Base-by-base conservation (phyloP, 2,329 filamentous ascomycete species). In the Diatrype stigma region DNA sequence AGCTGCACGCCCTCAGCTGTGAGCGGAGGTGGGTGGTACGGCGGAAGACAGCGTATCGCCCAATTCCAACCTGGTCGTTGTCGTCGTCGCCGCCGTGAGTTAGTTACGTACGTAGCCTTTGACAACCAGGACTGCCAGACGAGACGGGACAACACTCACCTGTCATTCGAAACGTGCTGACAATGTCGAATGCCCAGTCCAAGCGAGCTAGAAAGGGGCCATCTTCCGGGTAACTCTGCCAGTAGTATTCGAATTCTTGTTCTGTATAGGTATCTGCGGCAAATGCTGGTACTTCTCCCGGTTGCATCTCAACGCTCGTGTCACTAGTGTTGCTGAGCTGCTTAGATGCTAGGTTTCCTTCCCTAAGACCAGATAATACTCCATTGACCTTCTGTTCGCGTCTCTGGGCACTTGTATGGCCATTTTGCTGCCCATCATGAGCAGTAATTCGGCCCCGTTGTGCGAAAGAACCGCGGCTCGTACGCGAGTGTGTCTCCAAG, bases 221-320 rank as follows among this genome's bases (percentile, higher is more conserved):
- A 3, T 76, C 63, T 3, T 72, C 70, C 0, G 82, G 83, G 56
- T 78, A 86, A 1, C 73, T 66, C 61, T 86, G 76, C 83, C 83
- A 86, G 59, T 78, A 76, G 50, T 84, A 84, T 51, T 80, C 73
- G 44, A 69, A 69, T 5, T 68, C 65, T 17, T 69, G 60, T 0
- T 63, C 57, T 2, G 44, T 51, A 19, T 21, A 19, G 5, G 21
- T 26, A n/a, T 23, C 22, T 7, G 40, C 12, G 26, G 12, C 40
- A 11, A 12, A 12, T 19, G 22, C 22, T 5, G 19, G 16, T 16
- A 10, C 17, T 5, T 10, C 26, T 12, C 17, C 3, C n/a, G 21
- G 16, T 19, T 22, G 34, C 6, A 8, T 17, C 5, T 55, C 45
- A 14, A 42, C 45, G n/a, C 12, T 42, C 23, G 11, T 45, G 22